Evolutionary conservation across 495 filamentous ascomycete genomes (phyloP), one percentile per base, ranked within the genome.

Genomic region (Aspergillus indologenus): DNA sequence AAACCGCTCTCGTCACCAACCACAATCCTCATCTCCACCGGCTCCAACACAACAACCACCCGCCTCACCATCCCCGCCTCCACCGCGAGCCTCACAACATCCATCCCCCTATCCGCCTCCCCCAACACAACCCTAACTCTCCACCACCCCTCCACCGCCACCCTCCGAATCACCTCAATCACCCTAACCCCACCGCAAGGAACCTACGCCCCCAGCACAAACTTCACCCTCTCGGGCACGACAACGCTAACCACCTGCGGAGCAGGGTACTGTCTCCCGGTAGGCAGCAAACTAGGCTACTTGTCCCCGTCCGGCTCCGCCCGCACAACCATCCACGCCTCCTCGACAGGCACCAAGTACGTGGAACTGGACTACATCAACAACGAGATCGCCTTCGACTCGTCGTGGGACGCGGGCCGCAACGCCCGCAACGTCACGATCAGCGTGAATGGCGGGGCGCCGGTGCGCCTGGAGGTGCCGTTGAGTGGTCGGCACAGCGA

Each of bases 341-440:
- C 74, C 18, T 67, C 62, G 3, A 62, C 61, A 6, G 58, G 59
- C 40, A 62, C 61, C 7, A 80, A 79, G 59, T 73, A 75, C 24
- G 29, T 79, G 5, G 74, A 75, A 20, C 56, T 82, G 14, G 74
- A 79, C 60, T 81, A 77, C 45, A 78, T 81, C 62, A 81, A 83
- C 61, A 79, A 82, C 54, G 79, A 80, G 6, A 63, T 83, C 49
- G 74, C 81, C 0, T 72, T 81, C 19, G 65, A 70, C 1, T 73
- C 62, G 1, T 61, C 76, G 8, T 81, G 75, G 75, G 66, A 54
- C 0, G 72, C 63, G 50, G 79, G 77, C 0, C 67, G 71, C 0
- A 83, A 81, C 43, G 69, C 75, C 0, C 63, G 78, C 1, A 82
- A 81, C 53, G 68, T 81, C 29, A 80, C 79, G 1, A 58, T 82